phyloP scores from a whole-genome alignment of 2,329 filamentous ascomycete genomes.

The Blumeria graminis region DNA sequence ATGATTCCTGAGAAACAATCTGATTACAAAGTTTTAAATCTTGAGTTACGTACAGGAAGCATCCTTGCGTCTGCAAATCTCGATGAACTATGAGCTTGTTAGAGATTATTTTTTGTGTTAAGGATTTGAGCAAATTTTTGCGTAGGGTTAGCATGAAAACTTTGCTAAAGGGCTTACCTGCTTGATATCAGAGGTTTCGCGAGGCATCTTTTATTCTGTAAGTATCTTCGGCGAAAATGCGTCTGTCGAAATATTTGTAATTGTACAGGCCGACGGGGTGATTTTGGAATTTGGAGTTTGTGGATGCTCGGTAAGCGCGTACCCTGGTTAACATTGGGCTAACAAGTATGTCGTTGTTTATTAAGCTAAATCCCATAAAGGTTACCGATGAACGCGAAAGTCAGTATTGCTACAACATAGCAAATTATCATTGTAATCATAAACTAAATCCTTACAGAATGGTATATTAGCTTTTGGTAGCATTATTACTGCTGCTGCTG shows the following conservation, averaged over 20 bases:
- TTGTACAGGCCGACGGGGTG: too few relatives aligned
- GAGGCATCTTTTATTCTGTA: slow-evolving; percentile 58
- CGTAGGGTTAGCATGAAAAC: too few relatives aligned
- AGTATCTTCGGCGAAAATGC: slow-evolving; percentile 15
- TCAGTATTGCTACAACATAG: too few relatives aligned
- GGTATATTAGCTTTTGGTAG: slow-evolving; percentile 46
- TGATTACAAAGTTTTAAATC: background rate
- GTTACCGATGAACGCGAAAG: too few relatives aligned
- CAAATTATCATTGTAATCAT: too few relatives aligned
- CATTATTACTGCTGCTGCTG: slow-evolving; percentile 56
- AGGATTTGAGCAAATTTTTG: too few relatives aligned
- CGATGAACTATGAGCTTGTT: slow-evolving; percentile 48
- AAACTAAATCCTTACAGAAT: background rate
- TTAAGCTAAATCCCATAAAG: too few relatives aligned
- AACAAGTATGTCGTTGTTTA: too few relatives aligned
- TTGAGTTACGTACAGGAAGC: slow-evolving; percentile 63
- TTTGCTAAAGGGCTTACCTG: slow-evolving; percentile 23
- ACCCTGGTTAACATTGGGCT: too few relatives aligned
- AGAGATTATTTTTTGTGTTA: background rate
- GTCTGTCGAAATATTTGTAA: too few relatives aligned
- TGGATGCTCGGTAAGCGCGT: too few relatives aligned
- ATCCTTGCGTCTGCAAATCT: slow-evolving; percentile 99
- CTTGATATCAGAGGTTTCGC: slow-evolving; percentile 97
- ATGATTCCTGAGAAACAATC: background rate
- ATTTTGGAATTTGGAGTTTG: too few relatives aligned